phyloP scores from a whole-genome alignment of 2,329 filamentous ascomycete genomes.

The Blastomyces parvus region DNA sequence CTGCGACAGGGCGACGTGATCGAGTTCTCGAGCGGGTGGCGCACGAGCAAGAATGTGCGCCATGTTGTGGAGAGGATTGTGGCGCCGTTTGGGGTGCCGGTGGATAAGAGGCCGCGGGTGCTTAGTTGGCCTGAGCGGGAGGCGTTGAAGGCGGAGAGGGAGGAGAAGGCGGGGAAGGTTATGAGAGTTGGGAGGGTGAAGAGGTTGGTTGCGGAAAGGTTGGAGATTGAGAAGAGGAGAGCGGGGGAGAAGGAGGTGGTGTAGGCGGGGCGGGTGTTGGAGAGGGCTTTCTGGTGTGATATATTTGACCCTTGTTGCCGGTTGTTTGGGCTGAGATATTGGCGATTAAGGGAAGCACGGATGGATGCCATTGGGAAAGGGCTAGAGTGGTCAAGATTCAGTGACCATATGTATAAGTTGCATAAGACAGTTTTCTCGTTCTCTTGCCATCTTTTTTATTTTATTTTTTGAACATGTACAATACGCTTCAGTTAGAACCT shows the following conservation, averaged over 20 bases:
- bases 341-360: not conserved
- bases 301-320: not conserved
- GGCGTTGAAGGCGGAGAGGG: constrained; percentile 26
- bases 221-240: constrained; percentile 8
- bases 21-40: constrained; percentile 34
- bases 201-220: constrained; percentile 25
- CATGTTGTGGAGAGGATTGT: constrained; percentile 38
- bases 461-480: not conserved
- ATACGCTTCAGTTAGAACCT: not conserved
- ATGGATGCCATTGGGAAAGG: not conserved
- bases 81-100: constrained; percentile 30
- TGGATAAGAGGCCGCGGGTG: constrained; percentile 31
- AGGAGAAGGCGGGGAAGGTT: constrained; percentile 27
- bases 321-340: not conserved
- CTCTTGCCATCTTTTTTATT: not conserved
- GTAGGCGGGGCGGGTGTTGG: not conserved
- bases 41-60: constrained; percentile 30
- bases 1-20: constrained; percentile 37
- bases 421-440: not conserved
- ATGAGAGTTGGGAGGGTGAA: constrained; percentile 23
- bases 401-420: not conserved
- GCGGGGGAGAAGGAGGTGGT: not conserved
- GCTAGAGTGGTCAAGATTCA: not conserved
- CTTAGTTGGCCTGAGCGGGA: constrained; percentile 21
- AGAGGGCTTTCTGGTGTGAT: not conserved